A percentile compares a stretch with the other conserved stretches of the same genome.
Evolutionary conservation across 768 basidiomycete genomes (phyloP).

Genomic region (Leccinum boreale): DNA sequence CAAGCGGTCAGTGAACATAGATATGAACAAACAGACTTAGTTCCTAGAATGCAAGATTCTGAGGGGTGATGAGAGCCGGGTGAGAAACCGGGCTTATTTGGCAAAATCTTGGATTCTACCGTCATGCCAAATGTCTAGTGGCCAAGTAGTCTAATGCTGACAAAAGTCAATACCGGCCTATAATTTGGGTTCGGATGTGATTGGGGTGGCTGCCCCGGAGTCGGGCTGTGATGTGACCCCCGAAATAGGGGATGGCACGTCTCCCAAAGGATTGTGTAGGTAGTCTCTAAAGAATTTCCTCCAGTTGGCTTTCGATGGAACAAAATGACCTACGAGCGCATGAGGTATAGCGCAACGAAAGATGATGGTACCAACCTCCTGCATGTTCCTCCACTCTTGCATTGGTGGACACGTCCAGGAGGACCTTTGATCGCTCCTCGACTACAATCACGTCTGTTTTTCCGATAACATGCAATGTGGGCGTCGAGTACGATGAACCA

Average conservation of each 20-base stretch:
- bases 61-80: neutral
- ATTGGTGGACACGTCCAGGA: conserved; percentile 53
- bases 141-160: conserved; percentile 4
- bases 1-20: neutral
- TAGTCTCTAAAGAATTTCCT: conserved; percentile 70
- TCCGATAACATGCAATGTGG: conserved; percentile 78
- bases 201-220: conserved; percentile 50
- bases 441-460: conserved; percentile 70
- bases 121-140: neutral
- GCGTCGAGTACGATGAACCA: conserved; percentile 55
- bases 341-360: conserved; percentile 2
- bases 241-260: conserved; percentile 44
- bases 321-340: conserved; percentile 63
- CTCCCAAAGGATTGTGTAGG: conserved; percentile 47
- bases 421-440: conserved; percentile 58
- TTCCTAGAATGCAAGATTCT: neutral
- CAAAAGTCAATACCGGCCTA: neutral
- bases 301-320: conserved; percentile 77
- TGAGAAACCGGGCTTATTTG: neutral
- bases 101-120: neutral
- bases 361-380: conserved; percentile 56
- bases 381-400: conserved; percentile 72
- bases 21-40: neutral
- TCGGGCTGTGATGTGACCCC: conserved; percentile 33
- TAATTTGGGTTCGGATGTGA: conserved; percentile 9